Percentiles rank a stretch among this genome's conserved stretches.
Evolutionary conservation across 2,329 filamentous ascomycete genomes (phyloP).

Genomic region (Claviceps pusilla): DNA sequence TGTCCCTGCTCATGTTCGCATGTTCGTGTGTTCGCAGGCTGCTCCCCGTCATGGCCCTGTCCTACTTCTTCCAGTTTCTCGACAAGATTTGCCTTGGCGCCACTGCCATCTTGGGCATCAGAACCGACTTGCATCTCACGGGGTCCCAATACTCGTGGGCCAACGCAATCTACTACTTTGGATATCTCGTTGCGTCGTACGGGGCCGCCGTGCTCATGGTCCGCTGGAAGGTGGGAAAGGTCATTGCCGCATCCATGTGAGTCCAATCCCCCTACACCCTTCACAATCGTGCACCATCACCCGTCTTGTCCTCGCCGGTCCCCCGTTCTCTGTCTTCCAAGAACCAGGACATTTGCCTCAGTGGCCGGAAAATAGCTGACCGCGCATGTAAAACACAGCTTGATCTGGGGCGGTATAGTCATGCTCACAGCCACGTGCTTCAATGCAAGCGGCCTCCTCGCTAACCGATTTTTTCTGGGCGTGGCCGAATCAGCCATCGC

Average conservation of each 20-base stretch:
- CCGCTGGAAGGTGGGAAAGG: conserved; percentile 14
- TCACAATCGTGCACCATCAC: too few relatives aligned
- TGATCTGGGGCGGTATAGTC: conserved; percentile 24
- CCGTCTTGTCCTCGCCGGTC: too few relatives aligned
- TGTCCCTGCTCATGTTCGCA: conserved; percentile 7
- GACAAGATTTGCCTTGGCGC: conserved; percentile 44
- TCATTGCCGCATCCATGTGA: conserved; percentile 11
- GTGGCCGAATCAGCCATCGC: conserved; percentile 17
- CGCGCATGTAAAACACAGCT: neutral
- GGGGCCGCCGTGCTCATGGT: conserved; percentile 13
- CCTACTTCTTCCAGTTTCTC: conserved; percentile 44
- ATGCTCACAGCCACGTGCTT: conserved; percentile 26
- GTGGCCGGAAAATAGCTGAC: neutral
- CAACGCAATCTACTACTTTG: conserved; percentile 35
- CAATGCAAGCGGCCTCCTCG: conserved; percentile 15
- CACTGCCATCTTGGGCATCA: conserved; percentile 34
- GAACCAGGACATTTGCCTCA: too few relatives aligned
- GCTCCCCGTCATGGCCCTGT: conserved; percentile 35
- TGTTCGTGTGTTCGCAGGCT: conserved; percentile 21
- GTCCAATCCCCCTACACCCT: neutral
- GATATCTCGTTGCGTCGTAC: conserved; percentile 25
- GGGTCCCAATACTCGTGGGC: conserved; percentile 38
- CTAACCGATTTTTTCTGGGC: conserved; percentile 19
- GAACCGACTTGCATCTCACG: conserved; percentile 27
- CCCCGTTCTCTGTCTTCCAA: too few relatives aligned